Conservation (phyloP, 495 filamentous ascomycete species). For the Aspergillus saccharolyticus region DNA sequence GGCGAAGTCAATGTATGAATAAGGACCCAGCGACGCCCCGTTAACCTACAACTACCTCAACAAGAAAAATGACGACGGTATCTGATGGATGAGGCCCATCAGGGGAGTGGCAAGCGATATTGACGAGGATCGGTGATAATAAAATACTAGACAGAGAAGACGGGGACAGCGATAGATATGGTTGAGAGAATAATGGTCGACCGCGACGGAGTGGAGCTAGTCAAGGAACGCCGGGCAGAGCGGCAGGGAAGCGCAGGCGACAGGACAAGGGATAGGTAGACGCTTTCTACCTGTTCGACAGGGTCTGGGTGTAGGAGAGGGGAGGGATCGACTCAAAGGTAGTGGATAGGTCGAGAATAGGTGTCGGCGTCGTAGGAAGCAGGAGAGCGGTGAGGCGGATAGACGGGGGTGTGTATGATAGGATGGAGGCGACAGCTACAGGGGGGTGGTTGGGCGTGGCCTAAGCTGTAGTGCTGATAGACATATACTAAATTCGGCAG, state of each 20-base stretch:
- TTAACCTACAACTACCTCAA: conserved; percentile 42
- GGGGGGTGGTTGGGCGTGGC: conserved; percentile 1
- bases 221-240: not conserved
- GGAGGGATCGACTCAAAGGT: not conserved
- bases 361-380: conserved; percentile 6
- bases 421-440: conserved; percentile 12
- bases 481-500: not conserved
- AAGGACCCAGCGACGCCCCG: conserved; percentile 22
- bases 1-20: conserved; percentile 13
- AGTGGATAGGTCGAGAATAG: conserved; percentile 1
- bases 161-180: not conserved
- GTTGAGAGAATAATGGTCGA: not conserved
- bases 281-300: not conserved
- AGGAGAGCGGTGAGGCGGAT: conserved; percentile 30
- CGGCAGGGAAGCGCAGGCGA: conserved; percentile 5
- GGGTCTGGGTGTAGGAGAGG: not conserved
- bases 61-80: conserved; percentile 21
- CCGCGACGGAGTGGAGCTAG: not conserved
- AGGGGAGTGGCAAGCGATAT: conserved; percentile 26
- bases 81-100: conserved; percentile 31
- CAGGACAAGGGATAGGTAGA: not conserved
- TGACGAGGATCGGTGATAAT: conserved; percentile 1
- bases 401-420: conserved; percentile 11
- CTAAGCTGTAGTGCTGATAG: not conserved
- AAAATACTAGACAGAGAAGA: conserved; percentile 8